Percentiles rank a stretch among this genome's conserved stretches.
Conservation (phyloP, 1,139 yeast species). For the Magnusiomyces tetraspermus region DNA sequence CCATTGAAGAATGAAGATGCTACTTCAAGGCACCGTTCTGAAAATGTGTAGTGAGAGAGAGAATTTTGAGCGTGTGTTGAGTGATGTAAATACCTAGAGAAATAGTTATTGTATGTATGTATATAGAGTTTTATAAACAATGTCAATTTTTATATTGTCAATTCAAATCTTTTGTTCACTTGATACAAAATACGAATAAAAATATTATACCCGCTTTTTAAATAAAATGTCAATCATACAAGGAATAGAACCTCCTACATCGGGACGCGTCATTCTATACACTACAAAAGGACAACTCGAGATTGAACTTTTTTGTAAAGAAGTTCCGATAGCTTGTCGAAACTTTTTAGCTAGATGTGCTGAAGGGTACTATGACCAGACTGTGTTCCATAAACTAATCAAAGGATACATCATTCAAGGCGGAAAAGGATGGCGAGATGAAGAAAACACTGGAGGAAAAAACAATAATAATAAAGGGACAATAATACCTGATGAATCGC, state of each 20-base stretch:
- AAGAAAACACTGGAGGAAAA: slow-evolving; percentile 29
- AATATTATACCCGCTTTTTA: too few relatives aligned
- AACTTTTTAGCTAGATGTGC: slow-evolving; percentile 44
- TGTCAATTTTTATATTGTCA: too few relatives aligned
- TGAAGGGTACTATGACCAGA: slow-evolving; percentile 37
- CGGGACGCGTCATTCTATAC: slow-evolving; percentile 47
- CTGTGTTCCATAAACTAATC: slow-evolving; percentile 37
- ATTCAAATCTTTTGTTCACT: too few relatives aligned
- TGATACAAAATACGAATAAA: too few relatives aligned
- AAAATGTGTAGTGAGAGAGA: too few relatives aligned
- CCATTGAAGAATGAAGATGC: slow-evolving; percentile 30
- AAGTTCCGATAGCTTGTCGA: slow-evolving; percentile 45
- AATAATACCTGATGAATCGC: slow-evolving; percentile 44
- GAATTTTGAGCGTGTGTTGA: too few relatives aligned
- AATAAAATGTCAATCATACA: too few relatives aligned
- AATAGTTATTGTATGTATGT: too few relatives aligned
- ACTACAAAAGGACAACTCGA: slow-evolving; percentile 56
- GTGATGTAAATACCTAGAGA: too few relatives aligned
- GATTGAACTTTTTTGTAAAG: slow-evolving; percentile 64
- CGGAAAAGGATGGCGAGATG: slow-evolving; percentile 31
- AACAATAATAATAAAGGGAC: slow-evolving; percentile 25
- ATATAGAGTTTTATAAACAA: too few relatives aligned
- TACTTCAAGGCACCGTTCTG: slow-evolving; percentile 17
- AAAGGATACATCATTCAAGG: slow-evolving; percentile 37
- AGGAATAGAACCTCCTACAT: slow-evolving; percentile 47